phyloP scores from a whole-genome alignment of 1,284 basidiomycete genomes.

The Apiotrichum sp. region DNA sequence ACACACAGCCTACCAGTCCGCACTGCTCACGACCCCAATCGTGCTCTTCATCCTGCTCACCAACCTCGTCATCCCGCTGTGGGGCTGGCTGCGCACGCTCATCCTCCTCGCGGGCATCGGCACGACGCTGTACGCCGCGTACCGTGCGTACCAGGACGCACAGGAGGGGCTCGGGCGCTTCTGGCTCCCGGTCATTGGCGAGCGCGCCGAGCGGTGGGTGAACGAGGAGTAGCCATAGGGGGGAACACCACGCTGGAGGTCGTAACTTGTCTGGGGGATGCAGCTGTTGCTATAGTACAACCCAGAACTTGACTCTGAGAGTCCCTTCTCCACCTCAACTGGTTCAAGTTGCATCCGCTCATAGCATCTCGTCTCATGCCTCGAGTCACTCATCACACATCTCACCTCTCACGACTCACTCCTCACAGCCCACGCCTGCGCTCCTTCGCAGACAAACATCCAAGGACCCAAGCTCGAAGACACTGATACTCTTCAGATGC shows the following conservation, averaged over 20 bases:
- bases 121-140: slow-evolving; percentile 34
- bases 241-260: too few species aligned
- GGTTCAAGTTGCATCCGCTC: too few species aligned
- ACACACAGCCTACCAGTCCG: slow-evolving; percentile 70
- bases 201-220: slow-evolving; percentile 66
- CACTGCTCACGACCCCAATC: slow-evolving; percentile 62
- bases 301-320: too few species aligned
- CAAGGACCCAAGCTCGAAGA: too few species aligned
- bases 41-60: slow-evolving; percentile 58
- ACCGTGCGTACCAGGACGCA: slow-evolving; percentile 62
- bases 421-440: too few species aligned
- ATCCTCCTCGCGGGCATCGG: slow-evolving; percentile 29
- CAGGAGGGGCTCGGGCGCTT: slow-evolving; percentile 56
- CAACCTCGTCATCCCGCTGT: slow-evolving; percentile 54
- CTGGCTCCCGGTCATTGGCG: slow-evolving; percentile 62
- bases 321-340: too few species aligned
- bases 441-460: too few species aligned
- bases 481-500: not conserved
- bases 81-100: slow-evolving; percentile 41
- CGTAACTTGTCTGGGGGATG: not conserved
- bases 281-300: not conserved
- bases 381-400: too few species aligned
- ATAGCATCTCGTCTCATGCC: too few species aligned
- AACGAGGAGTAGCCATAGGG: slow-evolving; percentile 64
- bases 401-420: too few species aligned